A percentile compares a stretch with the other conserved stretches of the same genome.
phyloP scores from a whole-genome alignment of 2,329 filamentous ascomycete species.

The Pseudogymnoascus sp. region DNA sequence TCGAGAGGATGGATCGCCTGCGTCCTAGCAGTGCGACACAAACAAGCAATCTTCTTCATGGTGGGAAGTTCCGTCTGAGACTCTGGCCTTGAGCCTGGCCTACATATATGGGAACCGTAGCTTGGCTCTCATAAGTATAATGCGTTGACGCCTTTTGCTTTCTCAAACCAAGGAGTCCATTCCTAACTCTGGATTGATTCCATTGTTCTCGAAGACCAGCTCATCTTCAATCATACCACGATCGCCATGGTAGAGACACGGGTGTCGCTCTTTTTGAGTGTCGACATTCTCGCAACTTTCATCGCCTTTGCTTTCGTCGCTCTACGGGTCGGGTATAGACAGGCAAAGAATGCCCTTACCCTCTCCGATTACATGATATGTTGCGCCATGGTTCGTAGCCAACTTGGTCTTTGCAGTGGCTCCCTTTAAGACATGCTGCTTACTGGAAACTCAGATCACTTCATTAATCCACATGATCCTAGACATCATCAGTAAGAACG shows the following conservation, averaged over 20 bases:
- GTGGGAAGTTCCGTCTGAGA: not conserved
- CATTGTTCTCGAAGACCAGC: not conserved
- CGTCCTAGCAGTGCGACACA: not conserved
- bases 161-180: not conserved
- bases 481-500: not conserved
- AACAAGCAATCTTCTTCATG: not conserved
- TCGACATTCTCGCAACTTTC: not conserved
- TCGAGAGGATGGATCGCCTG: not conserved
- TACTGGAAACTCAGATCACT: not conserved
- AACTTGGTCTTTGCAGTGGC: not conserved
- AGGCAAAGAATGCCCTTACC: not conserved
- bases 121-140: not conserved
- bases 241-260: not conserved
- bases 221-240: not conserved
- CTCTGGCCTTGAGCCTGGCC: not conserved
- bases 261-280: constrained; percentile 1
- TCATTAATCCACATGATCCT: not conserved
- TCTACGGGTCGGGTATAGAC: constrained; percentile 1
- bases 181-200: not conserved
- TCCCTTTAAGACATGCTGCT: not conserved
- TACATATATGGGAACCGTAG: not conserved
- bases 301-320: not conserved
- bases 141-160: not conserved
- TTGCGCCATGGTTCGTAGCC: not conserved
- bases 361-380: constrained; percentile 5